phyloP scores from a whole-genome alignment of 805 yeast species.

The Yarrowia phangngaensis region DNA sequence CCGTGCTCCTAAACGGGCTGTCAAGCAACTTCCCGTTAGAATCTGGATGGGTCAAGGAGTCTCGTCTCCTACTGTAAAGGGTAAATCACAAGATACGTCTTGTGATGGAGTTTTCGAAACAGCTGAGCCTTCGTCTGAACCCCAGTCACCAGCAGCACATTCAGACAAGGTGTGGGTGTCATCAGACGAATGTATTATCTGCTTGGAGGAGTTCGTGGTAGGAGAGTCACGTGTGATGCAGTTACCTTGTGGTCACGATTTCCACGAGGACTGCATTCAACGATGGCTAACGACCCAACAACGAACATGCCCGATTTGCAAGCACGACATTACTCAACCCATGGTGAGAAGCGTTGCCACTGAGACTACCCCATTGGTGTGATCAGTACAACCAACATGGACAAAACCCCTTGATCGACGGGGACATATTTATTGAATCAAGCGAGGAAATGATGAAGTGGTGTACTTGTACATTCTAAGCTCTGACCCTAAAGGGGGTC shows the following conservation, averaged over 20 bases:
- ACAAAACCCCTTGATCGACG: no score
- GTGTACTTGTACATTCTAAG: no score
- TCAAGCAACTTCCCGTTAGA: constrained; percentile 41
- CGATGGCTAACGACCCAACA: constrained; percentile 57
- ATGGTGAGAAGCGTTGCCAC: constrained; percentile 1
- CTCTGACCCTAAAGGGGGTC: no score
- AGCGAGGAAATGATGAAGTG: no score
- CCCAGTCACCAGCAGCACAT: constrained; percentile 9
- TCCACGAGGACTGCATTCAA: constrained; percentile 54
- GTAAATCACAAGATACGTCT: background rate
- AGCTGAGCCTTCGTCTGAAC: background rate
- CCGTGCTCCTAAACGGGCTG: constrained; percentile 41
- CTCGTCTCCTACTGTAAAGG: background rate
- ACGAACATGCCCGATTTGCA: constrained; percentile 59
- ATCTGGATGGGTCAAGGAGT: constrained; percentile 35
- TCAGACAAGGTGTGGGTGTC: constrained; percentile 42
- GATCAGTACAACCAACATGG: background rate
- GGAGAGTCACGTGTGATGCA: constrained; percentile 49
- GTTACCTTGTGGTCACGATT: constrained; percentile 59
- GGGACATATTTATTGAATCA: no score
- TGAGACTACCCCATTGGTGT: constrained; percentile 18
- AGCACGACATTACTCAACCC: constrained; percentile 40
- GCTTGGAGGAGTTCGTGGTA: constrained; percentile 52
- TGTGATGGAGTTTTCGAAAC: constrained; percentile 5
- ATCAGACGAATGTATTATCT: constrained; percentile 56